Evolutionary conservation across 139 green algal species (phyloP), one percentile per base, ranked within the genome.

Genomic region (Chlorella sp.): DNA sequence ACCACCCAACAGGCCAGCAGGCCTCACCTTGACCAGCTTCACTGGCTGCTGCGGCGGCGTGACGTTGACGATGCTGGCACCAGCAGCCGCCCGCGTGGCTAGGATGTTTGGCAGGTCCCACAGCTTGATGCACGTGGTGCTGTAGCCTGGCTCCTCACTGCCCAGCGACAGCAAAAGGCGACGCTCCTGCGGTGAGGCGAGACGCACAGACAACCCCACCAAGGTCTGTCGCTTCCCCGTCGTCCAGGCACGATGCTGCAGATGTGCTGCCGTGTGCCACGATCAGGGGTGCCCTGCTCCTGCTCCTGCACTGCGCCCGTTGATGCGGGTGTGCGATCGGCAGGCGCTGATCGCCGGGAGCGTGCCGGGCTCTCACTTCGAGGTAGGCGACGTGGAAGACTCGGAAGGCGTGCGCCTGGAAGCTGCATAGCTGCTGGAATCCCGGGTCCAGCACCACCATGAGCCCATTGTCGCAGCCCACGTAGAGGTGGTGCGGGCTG

Each of bases 381-480:
- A 86, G 77, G 80, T 74, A 80, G 20, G 76, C 30, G 35, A 83
- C 65, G 62, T 86, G 77, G 50, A 86, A 35, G 62, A 84, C 79
- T 32, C 74, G 80, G 74, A 83, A 64, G 5, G 75, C 77, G 50
- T 84, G 83, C 0, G 83, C 86, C 5, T 35, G 64, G 60, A 89
- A 81, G 23, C 49, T 62, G 27, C 49, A 72, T 17, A 78, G 30
- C 0, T 69, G 32, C 27, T 74, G 29, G 3, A 87, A 75, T 2
- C 29, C 35, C 2, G 74, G 69, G 31, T 89, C 77, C 31, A 91
- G 66, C 17, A 85, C 34, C 20, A 72, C 69, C 3, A 88, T 77
- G 10, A 33, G 73, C 29, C 86, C 90, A 27, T 85, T 84, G 64
- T 85, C 79, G 6, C 80, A 90, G 1, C 83, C 89, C 5, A 90